These are phyloP conservation scores for Xylaria intraflava DNA, from an alignment of 495 filamentous ascomycete genomes.

Conservation along the genomic window DNA sequence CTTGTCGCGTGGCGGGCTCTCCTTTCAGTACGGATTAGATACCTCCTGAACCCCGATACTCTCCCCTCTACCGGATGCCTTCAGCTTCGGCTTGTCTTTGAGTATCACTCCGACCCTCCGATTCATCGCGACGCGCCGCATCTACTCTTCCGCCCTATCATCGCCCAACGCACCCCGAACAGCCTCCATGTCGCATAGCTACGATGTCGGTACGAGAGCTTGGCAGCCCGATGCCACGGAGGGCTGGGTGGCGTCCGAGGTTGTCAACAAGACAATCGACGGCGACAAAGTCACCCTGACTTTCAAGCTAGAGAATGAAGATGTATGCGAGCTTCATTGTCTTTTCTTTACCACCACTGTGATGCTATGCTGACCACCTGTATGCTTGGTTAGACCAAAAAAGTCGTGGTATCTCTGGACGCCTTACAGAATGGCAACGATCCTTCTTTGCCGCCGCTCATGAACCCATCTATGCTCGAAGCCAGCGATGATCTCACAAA, in stretches of 20 bases:
- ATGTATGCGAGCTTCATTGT: constrained; percentile 52
- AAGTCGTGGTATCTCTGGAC: constrained; percentile 71
- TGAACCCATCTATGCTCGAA: constrained; percentile 98
- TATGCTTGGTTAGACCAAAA: constrained; percentile 54
- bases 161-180: constrained; percentile 10
- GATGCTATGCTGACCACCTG: background rate
- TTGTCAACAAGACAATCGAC: constrained; percentile 75
- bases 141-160: constrained; percentile 8
- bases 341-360: constrained; percentile 11
- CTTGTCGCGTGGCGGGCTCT: constrained; percentile 7
- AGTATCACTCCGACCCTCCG: constrained; percentile 11
- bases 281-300: constrained; percentile 81
- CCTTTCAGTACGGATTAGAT: constrained; percentile 15
- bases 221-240: constrained; percentile 96
- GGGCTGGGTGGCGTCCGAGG: constrained; percentile 95
- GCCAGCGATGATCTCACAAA: constrained; percentile 98
- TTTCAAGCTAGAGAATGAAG: constrained; percentile 84
- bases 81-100: constrained; percentile 17
- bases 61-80: constrained; percentile 23
- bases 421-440: constrained; percentile 64
- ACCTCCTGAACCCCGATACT: constrained; percentile 1
- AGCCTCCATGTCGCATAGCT: constrained; percentile 80
- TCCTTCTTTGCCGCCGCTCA: constrained; percentile 78
- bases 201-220: constrained; percentile 93
- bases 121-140: constrained; percentile 19